phyloP scores from a whole-genome alignment of 805 yeast genomes.

The Danielia reshetovae region DNA sequence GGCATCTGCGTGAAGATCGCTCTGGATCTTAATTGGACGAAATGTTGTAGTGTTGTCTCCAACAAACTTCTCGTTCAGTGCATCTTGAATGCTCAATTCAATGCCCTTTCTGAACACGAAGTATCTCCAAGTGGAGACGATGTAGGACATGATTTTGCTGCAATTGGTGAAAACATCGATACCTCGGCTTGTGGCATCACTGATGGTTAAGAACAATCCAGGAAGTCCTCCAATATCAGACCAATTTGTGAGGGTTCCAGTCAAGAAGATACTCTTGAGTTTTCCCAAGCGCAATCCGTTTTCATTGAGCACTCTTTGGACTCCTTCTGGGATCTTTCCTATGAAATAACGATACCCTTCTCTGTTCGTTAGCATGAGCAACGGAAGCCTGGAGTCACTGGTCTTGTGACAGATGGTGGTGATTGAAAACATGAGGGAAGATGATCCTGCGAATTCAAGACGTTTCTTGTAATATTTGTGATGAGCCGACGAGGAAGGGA shows the following conservation, averaged over 20 bases:
- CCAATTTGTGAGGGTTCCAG: slow-evolving; percentile 75
- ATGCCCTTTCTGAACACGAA: slow-evolving; percentile 81
- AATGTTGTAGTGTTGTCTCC: slow-evolving; percentile 38
- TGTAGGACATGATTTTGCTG: slow-evolving; percentile 34
- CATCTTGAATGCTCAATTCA: slow-evolving; percentile 37
- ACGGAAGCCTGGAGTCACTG: slow-evolving; percentile 54
- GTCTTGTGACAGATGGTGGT: slow-evolving; percentile 51
- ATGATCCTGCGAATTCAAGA: slow-evolving; percentile 3
- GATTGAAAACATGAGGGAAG: slow-evolving; percentile 42
- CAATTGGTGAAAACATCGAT: slow-evolving; percentile 50
- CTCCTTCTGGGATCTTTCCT: slow-evolving; percentile 83
- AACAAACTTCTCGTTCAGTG: slow-evolving; percentile 26
- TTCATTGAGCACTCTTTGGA: slow-evolving; percentile 71
- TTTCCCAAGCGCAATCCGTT: slow-evolving; percentile 54
- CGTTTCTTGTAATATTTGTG: slow-evolving; percentile 5
- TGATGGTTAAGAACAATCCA: slow-evolving; percentile 76
- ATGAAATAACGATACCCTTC: slow-evolving; percentile 59
- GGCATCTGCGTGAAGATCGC: not conserved
- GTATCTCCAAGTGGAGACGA: slow-evolving; percentile 78
- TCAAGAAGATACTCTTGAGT: slow-evolving; percentile 62
- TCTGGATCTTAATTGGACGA: slow-evolving; percentile 30
- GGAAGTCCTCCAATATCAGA: slow-evolving; percentile 86
- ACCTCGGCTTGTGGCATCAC: slow-evolving; percentile 67
- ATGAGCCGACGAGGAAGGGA: slow-evolving; percentile 6
- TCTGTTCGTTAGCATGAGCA: slow-evolving; percentile 46